Conservation (phyloP, 495 filamentous ascomycete species). For the Amphirosellinia nigrospora region DNA sequence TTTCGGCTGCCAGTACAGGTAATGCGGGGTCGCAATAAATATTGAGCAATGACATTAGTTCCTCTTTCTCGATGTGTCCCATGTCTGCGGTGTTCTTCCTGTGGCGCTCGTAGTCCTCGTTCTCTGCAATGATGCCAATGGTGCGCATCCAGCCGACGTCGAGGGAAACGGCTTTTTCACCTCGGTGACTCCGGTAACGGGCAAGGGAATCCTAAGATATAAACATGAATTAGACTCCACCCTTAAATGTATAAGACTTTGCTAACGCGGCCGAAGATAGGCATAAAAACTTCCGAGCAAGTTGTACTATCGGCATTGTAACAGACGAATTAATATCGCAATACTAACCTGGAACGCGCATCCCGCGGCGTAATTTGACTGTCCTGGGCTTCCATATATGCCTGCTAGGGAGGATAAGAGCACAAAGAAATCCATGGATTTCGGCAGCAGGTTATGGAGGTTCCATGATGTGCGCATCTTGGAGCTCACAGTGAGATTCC, state of each 20-base stretch:
- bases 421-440: constrained; percentile 61
- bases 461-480: constrained; percentile 40
- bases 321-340: no score
- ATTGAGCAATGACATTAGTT: background rate
- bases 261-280: no score
- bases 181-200: background rate
- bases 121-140: background rate
- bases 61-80: background rate
- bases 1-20: background rate
- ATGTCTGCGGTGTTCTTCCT: background rate
- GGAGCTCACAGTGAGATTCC: constrained; percentile 28
- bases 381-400: background rate
- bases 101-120: background rate
- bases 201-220: background rate
- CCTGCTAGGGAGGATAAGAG: background rate
- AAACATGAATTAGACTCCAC: no score
- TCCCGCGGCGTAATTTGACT: background rate
- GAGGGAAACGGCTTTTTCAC: constrained; percentile 39
- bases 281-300: no score
- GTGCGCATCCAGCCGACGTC: background rate
- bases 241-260: no score
- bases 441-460: constrained; percentile 47
- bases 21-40: background rate
- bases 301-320: no score
- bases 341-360: background rate